Conservation (phyloP, 805 yeast species). For the Candida nemodendra region DNA sequence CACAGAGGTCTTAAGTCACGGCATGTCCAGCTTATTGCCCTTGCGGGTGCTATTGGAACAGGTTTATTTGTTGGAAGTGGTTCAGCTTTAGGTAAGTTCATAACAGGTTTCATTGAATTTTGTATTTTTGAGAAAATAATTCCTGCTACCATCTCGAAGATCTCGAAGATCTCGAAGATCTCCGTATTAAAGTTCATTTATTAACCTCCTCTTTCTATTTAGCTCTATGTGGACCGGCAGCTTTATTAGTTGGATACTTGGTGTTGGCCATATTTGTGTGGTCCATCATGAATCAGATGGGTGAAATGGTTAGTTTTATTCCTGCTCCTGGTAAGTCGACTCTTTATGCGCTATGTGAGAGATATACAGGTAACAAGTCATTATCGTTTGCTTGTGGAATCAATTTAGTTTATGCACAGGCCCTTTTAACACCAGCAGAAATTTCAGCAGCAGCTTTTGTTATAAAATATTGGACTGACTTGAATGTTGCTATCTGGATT, state of each 20-base stretch:
- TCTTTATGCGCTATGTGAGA: slow-evolving; percentile 24
- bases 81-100: slow-evolving; percentile 22
- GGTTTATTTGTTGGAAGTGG: slow-evolving; percentile 55
- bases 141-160: too few relatives aligned
- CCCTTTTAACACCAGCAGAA: slow-evolving; percentile 42
- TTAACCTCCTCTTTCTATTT: slow-evolving; percentile 15
- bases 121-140: too few relatives aligned
- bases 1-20: slow-evolving; percentile 46
- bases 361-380: slow-evolving; percentile 30
- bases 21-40: slow-evolving; percentile 62
- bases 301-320: slow-evolving; percentile 62
- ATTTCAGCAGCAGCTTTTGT: slow-evolving; percentile 63
- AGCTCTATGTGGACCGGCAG: slow-evolving; percentile 32
- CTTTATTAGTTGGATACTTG: slow-evolving; percentile 56
- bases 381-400: slow-evolving; percentile 36
- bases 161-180: too few relatives aligned
- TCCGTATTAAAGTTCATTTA: too few relatives aligned
- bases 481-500: slow-evolving; percentile 61
- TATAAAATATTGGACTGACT: slow-evolving; percentile 54
- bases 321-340: slow-evolving; percentile 55
- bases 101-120: too few relatives aligned
- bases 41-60: slow-evolving; percentile 74
- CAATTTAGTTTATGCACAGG: slow-evolving; percentile 35
- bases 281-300: slow-evolving; percentile 61
- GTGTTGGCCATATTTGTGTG: slow-evolving; percentile 62